Base-by-base conservation (phyloP, 2,329 filamentous ascomycete genomes). In the Pseudogymnoascus sp. region DNA sequence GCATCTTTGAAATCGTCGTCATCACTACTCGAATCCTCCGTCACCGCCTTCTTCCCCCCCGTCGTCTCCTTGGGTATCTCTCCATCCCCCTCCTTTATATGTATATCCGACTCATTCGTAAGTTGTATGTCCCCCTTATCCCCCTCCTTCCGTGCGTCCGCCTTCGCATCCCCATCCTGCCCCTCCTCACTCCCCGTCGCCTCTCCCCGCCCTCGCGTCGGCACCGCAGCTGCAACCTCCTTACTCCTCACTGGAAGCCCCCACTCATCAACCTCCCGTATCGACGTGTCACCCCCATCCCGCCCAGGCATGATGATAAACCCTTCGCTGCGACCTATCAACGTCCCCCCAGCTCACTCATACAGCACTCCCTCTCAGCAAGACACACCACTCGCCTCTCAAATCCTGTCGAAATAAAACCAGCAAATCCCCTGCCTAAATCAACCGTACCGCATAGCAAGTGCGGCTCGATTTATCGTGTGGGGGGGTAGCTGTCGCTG, bases 1-100 rank as follows among this genome's bases (percentile, higher is more conserved):
- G 70, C 69, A 67, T 75, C 74, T 65, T 74, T 72, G 68, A 70
- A 76, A 64, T 74, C 70, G 38, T 77, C 74, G 39, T 74, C 73
- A 43, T 75, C 75, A 57, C 72, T 73, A 47, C 76, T 75, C 15
- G 67, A 66, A 22, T 71, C 67, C 62, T 70, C 70, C 35, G 62
- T 69, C 65, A 62, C 65, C 25, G 15, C 50, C 57, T 58, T 18
- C 11, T 30, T 36, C 35, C 9, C 18, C 35, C 5, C 39, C 9
- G 50, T n/a, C 25, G 35, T 12, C 35, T 61, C 41, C 57, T 66
- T 68, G 20, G 68, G 60, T 61, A 67, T 64, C 63, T 63, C 60
- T 36, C 58, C 58, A 18, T 61, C 38, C 36, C 62, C 64, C 6
- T 43, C 30, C 20, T 53, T 53, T 33, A 53, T 53, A 53, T 53